Evolutionary conservation across 495 filamentous ascomycete species (phyloP).

Genomic region (Chlorociboria aeruginascens): DNA sequence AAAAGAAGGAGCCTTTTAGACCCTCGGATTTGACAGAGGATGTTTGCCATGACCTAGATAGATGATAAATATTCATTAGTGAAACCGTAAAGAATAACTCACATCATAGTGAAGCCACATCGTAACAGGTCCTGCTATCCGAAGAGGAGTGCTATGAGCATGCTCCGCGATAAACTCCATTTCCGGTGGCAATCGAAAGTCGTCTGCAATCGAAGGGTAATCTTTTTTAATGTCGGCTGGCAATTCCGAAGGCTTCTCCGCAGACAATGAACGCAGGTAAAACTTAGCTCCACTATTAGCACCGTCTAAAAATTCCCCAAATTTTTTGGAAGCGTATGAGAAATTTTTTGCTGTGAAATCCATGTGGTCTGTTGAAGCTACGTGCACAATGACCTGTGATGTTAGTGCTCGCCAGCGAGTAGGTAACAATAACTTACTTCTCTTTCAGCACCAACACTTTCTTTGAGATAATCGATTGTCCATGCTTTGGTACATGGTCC

Average conservation of each 20-base stretch:
- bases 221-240: conserved; percentile 57
- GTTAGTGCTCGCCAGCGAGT: conserved; percentile 5
- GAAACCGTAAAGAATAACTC: conserved; percentile 18
- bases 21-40: conserved; percentile 70
- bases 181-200: conserved; percentile 59
- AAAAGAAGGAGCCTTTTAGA: conserved; percentile 63
- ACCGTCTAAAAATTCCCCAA: conserved; percentile 55
- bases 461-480: conserved; percentile 56
- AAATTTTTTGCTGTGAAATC: conserved; percentile 80
- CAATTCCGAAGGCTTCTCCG: conserved; percentile 50
- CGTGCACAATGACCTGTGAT: conserved; percentile 57
- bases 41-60: conserved; percentile 69
- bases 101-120: conserved; percentile 95
- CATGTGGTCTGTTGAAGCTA: conserved; percentile 51
- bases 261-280: conserved; percentile 67
- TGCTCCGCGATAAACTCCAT: conserved; percentile 46
- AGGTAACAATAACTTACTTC: conserved; percentile 33
- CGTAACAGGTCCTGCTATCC: conserved; percentile 69
- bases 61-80: neutral
- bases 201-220: conserved; percentile 54
- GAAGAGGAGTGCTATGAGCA: conserved; percentile 67
- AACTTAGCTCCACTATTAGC: conserved; percentile 46
- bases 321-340: conserved; percentile 53
- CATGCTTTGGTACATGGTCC: conserved; percentile 56
- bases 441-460: conserved; percentile 49